These are phyloP conservation scores for Iris pallida DNA, from an alignment of 116 monocot genomes.

Conservation along the genomic window DNA sequence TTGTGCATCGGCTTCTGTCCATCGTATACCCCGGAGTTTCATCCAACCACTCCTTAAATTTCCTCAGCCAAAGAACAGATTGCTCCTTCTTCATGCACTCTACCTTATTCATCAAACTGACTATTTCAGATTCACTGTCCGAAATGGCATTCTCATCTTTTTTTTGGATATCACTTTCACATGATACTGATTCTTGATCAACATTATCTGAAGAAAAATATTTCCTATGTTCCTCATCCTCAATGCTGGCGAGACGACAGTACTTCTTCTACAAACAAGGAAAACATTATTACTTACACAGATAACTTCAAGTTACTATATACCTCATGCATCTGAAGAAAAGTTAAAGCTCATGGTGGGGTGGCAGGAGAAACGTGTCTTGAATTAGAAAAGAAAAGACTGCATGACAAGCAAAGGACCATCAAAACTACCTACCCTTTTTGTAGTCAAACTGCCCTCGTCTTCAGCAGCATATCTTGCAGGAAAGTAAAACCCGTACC, in stretches of 20 bases:
- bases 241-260: constrained; percentile 75
- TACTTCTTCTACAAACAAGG: constrained; percentile 54
- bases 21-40: constrained; percentile 17
- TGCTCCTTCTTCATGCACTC: constrained; percentile 82
- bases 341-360: too few species aligned
- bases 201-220: constrained; percentile 33
- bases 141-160: constrained; percentile 51
- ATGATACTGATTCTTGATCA: constrained; percentile 66
- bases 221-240: constrained; percentile 55
- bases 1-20: constrained; percentile 10
- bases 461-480: constrained; percentile 55
- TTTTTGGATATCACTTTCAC: constrained; percentile 47
- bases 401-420: background rate
- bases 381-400: too few species aligned
- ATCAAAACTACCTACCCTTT: constrained; percentile 32
- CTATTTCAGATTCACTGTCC: constrained; percentile 64
- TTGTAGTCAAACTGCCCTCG: constrained; percentile 16
- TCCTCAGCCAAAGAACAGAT: constrained; percentile 78
- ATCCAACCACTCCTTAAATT: constrained; percentile 87
- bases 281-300: background rate
- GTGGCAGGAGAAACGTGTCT: too few species aligned
- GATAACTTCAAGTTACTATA: too few species aligned
- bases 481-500: constrained; percentile 95
- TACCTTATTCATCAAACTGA: constrained; percentile 60
- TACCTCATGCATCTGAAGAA: too few species aligned